These are phyloP conservation scores for Colletotrichum liaoningense DNA, from an alignment of 2,329 filamentous ascomycete genomes.

Conservation along the genomic window DNA sequence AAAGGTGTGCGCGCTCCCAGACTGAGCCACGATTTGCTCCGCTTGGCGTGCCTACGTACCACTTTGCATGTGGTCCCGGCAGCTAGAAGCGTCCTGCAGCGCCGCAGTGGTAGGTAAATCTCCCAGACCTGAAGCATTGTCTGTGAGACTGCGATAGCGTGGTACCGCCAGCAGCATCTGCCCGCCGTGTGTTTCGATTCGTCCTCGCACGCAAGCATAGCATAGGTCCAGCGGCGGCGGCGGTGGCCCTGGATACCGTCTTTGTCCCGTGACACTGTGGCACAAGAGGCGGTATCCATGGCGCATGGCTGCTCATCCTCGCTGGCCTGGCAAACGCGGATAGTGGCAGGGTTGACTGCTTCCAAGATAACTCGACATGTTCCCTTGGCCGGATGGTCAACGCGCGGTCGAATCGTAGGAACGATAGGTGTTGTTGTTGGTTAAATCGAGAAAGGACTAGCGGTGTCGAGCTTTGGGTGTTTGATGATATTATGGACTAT, in stretches of 20 bases:
- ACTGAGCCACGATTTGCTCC: conserved; percentile 25
- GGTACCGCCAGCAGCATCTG: conserved; percentile 16
- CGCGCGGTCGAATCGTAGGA: neutral
- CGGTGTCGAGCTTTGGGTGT: neutral
- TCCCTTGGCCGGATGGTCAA: neutral
- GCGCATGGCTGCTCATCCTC: conserved; percentile 20
- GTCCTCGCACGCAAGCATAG: conserved; percentile 14
- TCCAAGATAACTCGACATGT: neutral
- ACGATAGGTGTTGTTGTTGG: neutral
- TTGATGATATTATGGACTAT: neutral
- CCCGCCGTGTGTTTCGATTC: conserved; percentile 23
- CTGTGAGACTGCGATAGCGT: neutral
- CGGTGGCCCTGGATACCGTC: conserved; percentile 21
- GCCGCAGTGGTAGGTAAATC: neutral
- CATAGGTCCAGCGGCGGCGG: conserved; percentile 18
- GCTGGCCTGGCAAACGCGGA: conserved; percentile 12
- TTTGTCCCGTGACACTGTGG: conserved; percentile 26
- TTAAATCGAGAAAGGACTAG: neutral
- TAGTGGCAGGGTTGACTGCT: conserved; percentile 6
- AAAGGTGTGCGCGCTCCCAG: neutral
- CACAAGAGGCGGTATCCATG: conserved; percentile 14
- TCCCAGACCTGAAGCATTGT: neutral
- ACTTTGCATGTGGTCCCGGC: conserved; percentile 15
- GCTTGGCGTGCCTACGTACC: conserved; percentile 24
- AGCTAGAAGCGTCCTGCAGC: neutral